Percentiles rank a stretch among this genome's conserved stretches.
Conservation (phyloP, 768 basidiomycete species). For the Chalciporus chontae region DNA sequence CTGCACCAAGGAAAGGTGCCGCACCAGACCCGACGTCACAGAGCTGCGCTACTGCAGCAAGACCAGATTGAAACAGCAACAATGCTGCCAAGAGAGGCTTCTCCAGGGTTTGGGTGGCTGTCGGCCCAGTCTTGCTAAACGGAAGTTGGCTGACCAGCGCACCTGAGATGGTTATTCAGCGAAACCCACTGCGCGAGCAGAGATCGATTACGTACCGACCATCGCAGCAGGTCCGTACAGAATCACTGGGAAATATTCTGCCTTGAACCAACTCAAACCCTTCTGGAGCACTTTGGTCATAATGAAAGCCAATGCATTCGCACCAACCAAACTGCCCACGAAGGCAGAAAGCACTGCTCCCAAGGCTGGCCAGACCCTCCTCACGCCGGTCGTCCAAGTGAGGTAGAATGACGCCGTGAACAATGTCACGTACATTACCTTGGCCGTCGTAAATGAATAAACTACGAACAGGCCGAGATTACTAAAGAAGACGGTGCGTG, state of each 20-base stretch:
- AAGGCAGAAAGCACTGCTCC: constrained; percentile 49
- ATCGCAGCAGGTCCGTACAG: constrained; percentile 76
- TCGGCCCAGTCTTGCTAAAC: constrained; percentile 29
- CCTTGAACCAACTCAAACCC: constrained; percentile 84
- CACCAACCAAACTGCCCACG: constrained; percentile 54
- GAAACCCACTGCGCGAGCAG: neutral
- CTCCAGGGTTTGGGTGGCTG: constrained; percentile 43
- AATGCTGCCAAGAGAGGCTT: constrained; percentile 56
- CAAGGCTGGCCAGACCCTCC: constrained; percentile 37
- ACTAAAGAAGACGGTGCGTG: constrained; percentile 75
- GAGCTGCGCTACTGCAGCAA: constrained; percentile 60
- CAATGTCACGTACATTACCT: constrained; percentile 53
- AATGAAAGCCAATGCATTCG: constrained; percentile 69
- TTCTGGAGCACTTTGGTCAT: constrained; percentile 61
- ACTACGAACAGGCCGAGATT: constrained; percentile 65
- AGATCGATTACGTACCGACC: constrained; percentile 47
- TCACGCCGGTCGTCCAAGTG: constrained; percentile 32
- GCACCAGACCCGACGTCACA: constrained; percentile 73
- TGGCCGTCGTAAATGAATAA: constrained; percentile 73
- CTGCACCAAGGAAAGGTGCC: constrained; percentile 60
- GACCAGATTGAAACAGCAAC: constrained; percentile 54
- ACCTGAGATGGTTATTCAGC: constrained; percentile 38
- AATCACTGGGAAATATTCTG: constrained; percentile 57
- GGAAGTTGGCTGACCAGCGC: constrained; percentile 59
- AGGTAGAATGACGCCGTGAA: constrained; percentile 46